A percentile compares a stretch with the other conserved stretches of the same genome.
phyloP scores from a whole-genome alignment of 352 stramenopile species.

The Hyaloperonospora brassicae region DNA sequence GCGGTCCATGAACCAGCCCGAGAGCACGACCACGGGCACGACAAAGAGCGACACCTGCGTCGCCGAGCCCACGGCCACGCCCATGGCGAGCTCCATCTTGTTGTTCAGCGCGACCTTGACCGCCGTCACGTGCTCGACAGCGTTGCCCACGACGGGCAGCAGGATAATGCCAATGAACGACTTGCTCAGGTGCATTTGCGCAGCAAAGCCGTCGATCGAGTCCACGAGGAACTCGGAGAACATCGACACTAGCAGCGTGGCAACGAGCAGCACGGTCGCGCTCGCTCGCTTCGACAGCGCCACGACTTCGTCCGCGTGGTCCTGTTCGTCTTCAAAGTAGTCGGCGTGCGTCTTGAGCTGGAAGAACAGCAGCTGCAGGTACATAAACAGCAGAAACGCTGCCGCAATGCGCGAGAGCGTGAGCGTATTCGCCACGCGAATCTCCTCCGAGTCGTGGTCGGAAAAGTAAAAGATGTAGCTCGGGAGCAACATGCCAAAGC shows the following conservation, averaged over 20 bases:
- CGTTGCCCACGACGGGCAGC: conserved; percentile 95
- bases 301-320: conserved; percentile 58
- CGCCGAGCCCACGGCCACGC: conserved; percentile 94
- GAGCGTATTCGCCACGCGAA: conserved; percentile 53
- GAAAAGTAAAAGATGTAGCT: conserved; percentile 89
- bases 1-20: conserved; percentile 90
- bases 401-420: conserved; percentile 73
- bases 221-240: conserved; percentile 91
- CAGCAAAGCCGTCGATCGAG: conserved; percentile 75
- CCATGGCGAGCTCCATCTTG: conserved; percentile 98
- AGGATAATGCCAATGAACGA: conserved; percentile 93
- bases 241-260: conserved; percentile 87
- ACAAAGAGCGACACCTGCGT: conserved; percentile 97
- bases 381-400: conserved; percentile 86
- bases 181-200: conserved; percentile 62
- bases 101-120: conserved; percentile 95
- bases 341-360: conserved; percentile 92
- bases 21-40: conserved; percentile 90
- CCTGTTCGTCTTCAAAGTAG: conserved; percentile 77
- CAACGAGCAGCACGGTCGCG: conserved; percentile 63
- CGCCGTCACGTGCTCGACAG: conserved; percentile 96
- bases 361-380: conserved; percentile 93
- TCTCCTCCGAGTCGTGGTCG: conserved; percentile 66
- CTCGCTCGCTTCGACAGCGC: conserved; percentile 75
- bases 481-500: conserved; percentile 90